Conservation (phyloP, 2,329 filamentous ascomycete genomes). For the Hypoxylon sp. region DNA sequence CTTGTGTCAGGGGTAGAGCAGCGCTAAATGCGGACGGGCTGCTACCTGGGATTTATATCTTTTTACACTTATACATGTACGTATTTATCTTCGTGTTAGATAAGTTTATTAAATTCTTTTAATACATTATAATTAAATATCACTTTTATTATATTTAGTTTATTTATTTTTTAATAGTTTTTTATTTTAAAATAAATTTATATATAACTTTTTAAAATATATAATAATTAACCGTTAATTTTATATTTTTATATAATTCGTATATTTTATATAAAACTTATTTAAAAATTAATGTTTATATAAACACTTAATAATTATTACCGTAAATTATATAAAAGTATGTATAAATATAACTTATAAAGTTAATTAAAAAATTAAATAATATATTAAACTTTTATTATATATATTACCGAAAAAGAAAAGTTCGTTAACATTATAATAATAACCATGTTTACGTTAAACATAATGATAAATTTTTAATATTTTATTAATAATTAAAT, state of each 20-base stretch:
- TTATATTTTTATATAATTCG: conserved; percentile 17
- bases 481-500: no score
- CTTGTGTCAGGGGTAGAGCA: conserved; percentile 36
- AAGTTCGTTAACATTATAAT: no score
- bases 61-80: background rate
- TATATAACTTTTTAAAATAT: background rate
- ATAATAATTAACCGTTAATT: conserved; percentile 2
- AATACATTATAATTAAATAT: background rate
- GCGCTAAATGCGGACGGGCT: conserved; percentile 32
- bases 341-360: conserved; percentile 33
- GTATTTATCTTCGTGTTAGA: background rate
- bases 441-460: no score
- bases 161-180: background rate
- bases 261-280: conserved; percentile 8
- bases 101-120: background rate
- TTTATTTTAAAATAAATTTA: background rate
- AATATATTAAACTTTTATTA: conserved; percentile 14
- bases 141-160: background rate
- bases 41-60: background rate
- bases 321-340: conserved; percentile 17
- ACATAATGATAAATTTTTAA: no score
- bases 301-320: conserved; percentile 11
- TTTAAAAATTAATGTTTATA: conserved; percentile 26
- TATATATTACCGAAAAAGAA: no score
- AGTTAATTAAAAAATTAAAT: conserved; percentile 30